Evolutionary conservation across 2,329 filamentous ascomycete genomes (phyloP).

Genomic region (Aspergillus pseudoglaucus): DNA sequence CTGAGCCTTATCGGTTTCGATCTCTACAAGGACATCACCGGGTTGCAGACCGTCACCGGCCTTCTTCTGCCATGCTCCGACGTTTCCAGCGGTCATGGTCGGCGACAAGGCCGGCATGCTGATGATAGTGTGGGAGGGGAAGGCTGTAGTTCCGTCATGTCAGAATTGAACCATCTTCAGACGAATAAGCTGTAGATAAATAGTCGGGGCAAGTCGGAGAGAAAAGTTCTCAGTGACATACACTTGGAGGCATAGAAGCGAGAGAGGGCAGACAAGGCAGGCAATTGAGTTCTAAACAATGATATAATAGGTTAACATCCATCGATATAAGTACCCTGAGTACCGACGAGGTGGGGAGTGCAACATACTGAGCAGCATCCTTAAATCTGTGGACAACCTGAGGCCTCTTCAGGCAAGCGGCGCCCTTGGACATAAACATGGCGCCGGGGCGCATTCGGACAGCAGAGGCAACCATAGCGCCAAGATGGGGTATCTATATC

Average conservation of each 20-base stretch:
- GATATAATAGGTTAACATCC: slow-evolving; percentile 15
- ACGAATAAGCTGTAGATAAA: slow-evolving; percentile 8
- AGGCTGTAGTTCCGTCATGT: slow-evolving; percentile 55
- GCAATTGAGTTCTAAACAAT: slow-evolving; percentile 35
- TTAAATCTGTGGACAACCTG: slow-evolving; percentile 39
- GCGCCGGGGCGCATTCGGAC: slow-evolving; percentile 41
- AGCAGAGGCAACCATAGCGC: slow-evolving; percentile 51
- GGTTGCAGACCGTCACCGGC: slow-evolving; percentile 78
- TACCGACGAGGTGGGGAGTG: not conserved
- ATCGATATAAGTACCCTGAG: not conserved
- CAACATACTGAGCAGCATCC: slow-evolving; percentile 35
- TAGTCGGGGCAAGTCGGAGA: not conserved
- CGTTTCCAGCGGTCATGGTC: slow-evolving; percentile 95
- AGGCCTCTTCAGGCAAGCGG: slow-evolving; percentile 40
- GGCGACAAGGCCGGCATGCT: slow-evolving; percentile 97
- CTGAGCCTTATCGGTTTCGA: slow-evolving; percentile 99
- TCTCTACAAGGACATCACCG: slow-evolving; percentile 93
- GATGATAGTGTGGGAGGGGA: slow-evolving; percentile 88
- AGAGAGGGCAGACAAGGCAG: slow-evolving; percentile 54
- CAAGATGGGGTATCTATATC: slow-evolving; percentile 20
- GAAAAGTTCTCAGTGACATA: slow-evolving; percentile 31
- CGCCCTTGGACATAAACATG: slow-evolving; percentile 36
- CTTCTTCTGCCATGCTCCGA: slow-evolving; percentile 98
- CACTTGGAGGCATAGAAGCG: slow-evolving; percentile 65
- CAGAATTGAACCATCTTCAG: slow-evolving; percentile 13